Percentiles rank a stretch among this genome's conserved stretches.
Conservation (phyloP, 345 rosid species). For the Iberis pinnata region DNA sequence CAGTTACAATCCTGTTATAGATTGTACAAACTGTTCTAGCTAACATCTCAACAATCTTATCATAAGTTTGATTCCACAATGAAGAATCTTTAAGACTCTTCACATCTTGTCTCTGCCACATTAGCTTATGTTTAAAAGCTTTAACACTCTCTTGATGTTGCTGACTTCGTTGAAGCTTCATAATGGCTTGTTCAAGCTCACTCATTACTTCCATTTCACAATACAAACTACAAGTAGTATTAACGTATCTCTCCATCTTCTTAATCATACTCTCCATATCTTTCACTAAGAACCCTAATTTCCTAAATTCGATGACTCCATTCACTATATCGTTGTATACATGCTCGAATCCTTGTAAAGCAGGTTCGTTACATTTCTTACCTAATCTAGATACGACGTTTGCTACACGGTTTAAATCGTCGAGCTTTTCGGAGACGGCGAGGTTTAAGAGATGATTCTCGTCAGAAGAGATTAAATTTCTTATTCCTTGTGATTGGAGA, state of each 20-base stretch:
- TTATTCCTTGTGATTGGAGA: conserved; percentile 57
- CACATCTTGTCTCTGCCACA: conserved; percentile 96
- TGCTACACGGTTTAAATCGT: conserved; percentile 74
- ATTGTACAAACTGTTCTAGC: conserved; percentile 85
- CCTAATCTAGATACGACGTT: conserved; percentile 82
- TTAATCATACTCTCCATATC: conserved; percentile 89
- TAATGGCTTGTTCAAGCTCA: conserved; percentile 71
- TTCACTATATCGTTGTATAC: conserved; percentile 69
- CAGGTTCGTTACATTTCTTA: conserved; percentile 75
- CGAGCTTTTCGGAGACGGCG: conserved; percentile 74
- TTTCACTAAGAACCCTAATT: conserved; percentile 75
- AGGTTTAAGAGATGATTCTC: conserved; percentile 60
- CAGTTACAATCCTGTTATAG: conserved; percentile 59
- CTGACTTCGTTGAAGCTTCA: conserved; percentile 63
- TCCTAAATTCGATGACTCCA: conserved; percentile 75
- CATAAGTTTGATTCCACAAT: conserved; percentile 80
- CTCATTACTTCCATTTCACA: conserved; percentile 82
- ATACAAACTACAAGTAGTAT: conserved; percentile 64
- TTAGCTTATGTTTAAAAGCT: conserved; percentile 82
- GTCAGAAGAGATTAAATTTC: conserved; percentile 53
- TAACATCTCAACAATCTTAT: conserved; percentile 82
- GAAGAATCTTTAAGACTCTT: conserved; percentile 81
- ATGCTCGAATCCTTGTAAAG: conserved; percentile 92
- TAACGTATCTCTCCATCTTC: conserved; percentile 84
- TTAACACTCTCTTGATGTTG: conserved; percentile 80